These are phyloP conservation scores for Chlamydomonas schloesseri DNA, from an alignment of 139 green algal species.

Conservation along the genomic window DNA sequence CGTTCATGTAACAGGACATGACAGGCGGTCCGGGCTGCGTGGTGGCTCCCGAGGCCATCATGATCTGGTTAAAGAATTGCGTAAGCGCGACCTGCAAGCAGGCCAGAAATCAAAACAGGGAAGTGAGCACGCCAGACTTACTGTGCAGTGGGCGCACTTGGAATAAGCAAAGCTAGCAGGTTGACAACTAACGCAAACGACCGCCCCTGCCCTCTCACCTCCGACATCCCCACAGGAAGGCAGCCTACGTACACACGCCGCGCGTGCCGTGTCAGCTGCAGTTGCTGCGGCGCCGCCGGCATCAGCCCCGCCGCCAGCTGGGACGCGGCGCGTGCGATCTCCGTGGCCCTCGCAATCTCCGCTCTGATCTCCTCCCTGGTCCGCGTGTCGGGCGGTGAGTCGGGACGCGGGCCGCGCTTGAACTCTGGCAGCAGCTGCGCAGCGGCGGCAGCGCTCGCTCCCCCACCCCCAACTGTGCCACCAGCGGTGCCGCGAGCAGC, in stretches of 20 bases:
- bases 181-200: too few species aligned
- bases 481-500: too few species aligned
- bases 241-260: conserved; percentile 93
- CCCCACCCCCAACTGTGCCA: too few species aligned
- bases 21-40: conserved; percentile 45
- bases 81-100: conserved; percentile 12
- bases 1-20: conserved; percentile 88
- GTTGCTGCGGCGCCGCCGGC: conserved; percentile 39
- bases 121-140: too few species aligned
- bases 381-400: conserved; percentile 21
- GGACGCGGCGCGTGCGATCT: conserved; percentile 17
- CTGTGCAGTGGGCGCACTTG: too few species aligned
- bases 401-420: too few species aligned
- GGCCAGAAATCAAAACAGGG: background rate
- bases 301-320: background rate
- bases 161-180: too few species aligned
- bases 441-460: too few species aligned
- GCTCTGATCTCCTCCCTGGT: conserved; percentile 50
- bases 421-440: too few species aligned
- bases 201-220: background rate
- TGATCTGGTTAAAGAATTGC: conserved; percentile 48
- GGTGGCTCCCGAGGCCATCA: conserved; percentile 27
- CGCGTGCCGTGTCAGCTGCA: conserved; percentile 91
- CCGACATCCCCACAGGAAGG: conserved; percentile 70
- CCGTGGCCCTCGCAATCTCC: conserved; percentile 42